Conservation (phyloP, 371 early-diverging fungal species). For the Aphelidium insulamus region DNA sequence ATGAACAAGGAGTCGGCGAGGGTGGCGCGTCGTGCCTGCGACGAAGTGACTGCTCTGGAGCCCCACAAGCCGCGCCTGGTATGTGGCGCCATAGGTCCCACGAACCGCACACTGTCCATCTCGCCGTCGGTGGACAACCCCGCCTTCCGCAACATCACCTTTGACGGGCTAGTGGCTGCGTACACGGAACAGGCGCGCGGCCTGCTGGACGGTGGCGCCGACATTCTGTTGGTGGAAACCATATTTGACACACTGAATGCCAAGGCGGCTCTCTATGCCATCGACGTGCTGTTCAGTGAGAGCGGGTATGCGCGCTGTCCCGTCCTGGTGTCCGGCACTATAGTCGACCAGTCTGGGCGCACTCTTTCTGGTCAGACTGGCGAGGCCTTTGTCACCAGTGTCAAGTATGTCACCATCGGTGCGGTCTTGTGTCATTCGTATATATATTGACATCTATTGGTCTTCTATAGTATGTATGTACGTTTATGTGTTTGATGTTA, state of each 20-base stretch:
- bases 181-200: conserved; percentile 73
- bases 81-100: conserved; percentile 79
- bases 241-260: conserved; percentile 89
- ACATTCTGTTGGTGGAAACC: conserved; percentile 76
- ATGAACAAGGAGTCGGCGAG: conserved; percentile 74
- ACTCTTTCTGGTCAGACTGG: conserved; percentile 88
- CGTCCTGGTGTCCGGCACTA: conserved; percentile 83
- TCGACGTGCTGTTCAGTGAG: conserved; percentile 56
- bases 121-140: conserved; percentile 89
- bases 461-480: no score
- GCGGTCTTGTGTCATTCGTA: no score
- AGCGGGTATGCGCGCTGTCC: conserved; percentile 52
- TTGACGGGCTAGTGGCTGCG: conserved; percentile 69
- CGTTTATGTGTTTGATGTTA: no score
- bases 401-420: no score
- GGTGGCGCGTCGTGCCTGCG: conserved; percentile 59
- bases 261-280: conserved; percentile 77
- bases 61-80: conserved; percentile 54
- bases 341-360: conserved; percentile 84
- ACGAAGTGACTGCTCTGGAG: conserved; percentile 30
- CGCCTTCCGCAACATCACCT: conserved; percentile 73
- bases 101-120: conserved; percentile 83
- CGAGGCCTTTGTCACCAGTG: conserved; percentile 73
- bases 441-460: no score
- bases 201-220: conserved; percentile 74